Evolutionary conservation across 805 yeast genomes (phyloP).

Genomic region (Ogataea nonfermentans): DNA sequence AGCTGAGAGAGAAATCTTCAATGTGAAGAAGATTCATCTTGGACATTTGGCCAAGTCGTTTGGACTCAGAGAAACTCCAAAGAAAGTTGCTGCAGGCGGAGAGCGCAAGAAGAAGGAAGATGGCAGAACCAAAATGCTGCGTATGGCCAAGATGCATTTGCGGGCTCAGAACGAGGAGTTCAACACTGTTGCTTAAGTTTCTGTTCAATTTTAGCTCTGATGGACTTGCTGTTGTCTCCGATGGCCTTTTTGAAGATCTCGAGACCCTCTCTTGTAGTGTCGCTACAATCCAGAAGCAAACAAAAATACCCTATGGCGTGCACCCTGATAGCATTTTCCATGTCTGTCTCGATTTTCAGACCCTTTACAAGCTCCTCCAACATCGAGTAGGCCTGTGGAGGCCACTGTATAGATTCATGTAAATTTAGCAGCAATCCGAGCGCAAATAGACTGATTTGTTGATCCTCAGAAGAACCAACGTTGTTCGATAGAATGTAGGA

Average conservation of each 20-base stretch:
- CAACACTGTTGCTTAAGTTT: constrained; percentile 42
- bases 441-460: constrained; percentile 17
- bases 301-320: constrained; percentile 31
- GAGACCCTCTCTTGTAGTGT: constrained; percentile 13
- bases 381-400: not conserved
- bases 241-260: constrained; percentile 13
- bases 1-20: constrained; percentile 75
- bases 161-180: constrained; percentile 70
- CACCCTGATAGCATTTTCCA: constrained; percentile 11
- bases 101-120: constrained; percentile 55
- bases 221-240: constrained; percentile 8
- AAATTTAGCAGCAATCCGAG: constrained; percentile 22
- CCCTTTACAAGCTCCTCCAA: constrained; percentile 4
- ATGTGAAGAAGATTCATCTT: constrained; percentile 77
- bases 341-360: constrained; percentile 9
- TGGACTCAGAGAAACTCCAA: constrained; percentile 93
- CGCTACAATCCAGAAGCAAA: constrained; percentile 17
- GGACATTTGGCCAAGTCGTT: constrained; percentile 97
- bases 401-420: constrained; percentile 1
- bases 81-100: constrained; percentile 55
- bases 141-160: constrained; percentile 69
- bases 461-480: constrained; percentile 6
- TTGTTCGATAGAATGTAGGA: constrained; percentile 12
- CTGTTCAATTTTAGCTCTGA: constrained; percentile 10
- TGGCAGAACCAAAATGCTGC: constrained; percentile 69